Evolutionary conservation across 129 eudicot species (phyloP).

Genomic region (Escallonia herrerae): DNA sequence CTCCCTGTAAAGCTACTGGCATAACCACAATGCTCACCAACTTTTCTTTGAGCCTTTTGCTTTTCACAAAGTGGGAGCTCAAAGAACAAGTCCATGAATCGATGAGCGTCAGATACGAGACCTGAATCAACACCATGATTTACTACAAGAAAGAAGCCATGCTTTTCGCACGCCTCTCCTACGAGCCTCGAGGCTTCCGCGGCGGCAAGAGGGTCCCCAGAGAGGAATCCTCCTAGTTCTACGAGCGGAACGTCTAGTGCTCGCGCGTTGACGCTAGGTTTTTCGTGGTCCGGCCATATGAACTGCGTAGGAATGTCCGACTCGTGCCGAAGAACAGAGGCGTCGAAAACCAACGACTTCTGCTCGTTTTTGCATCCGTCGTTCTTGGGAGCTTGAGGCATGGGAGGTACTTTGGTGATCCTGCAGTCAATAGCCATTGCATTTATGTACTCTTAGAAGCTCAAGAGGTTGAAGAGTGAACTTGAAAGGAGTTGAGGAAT

Average conservation of each 20-base stretch:
- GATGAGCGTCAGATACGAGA: slow-evolving; percentile 44
- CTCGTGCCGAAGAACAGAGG: slow-evolving; percentile 9
- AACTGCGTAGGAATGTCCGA: slow-evolving; percentile 18
- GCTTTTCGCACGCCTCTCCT: slow-evolving; percentile 44
- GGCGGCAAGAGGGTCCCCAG: slow-evolving; percentile 26
- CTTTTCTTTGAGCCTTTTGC: slow-evolving; percentile 50
- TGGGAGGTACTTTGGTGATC: not conserved
- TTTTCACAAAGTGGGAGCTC: slow-evolving; percentile 41
- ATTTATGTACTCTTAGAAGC: not conserved
- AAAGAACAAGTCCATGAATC: slow-evolving; percentile 42
- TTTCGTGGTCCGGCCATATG: slow-evolving; percentile 38
- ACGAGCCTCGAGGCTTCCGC: slow-evolving; percentile 26
- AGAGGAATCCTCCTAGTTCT: slow-evolving; percentile 40
- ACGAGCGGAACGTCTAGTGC: slow-evolving; percentile 33
- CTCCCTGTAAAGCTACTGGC: slow-evolving; percentile 71
- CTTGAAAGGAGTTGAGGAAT: not conserved
- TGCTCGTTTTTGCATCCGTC: not conserved
- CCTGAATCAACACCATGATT: slow-evolving; percentile 46
- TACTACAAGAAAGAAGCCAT: slow-evolving; percentile 46
- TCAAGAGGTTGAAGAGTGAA: not conserved
- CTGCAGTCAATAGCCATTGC: slow-evolving; percentile 16
- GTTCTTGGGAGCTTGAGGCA: not conserved
- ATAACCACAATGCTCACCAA: slow-evolving; percentile 60
- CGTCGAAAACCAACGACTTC: slow-evolving; percentile 17
- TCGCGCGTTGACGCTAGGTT: slow-evolving; percentile 21